Percentiles rank a stretch among this genome's conserved stretches.
Conservation (phyloP, 495 filamentous ascomycete genomes). For the Penicillium egyptiacum region DNA sequence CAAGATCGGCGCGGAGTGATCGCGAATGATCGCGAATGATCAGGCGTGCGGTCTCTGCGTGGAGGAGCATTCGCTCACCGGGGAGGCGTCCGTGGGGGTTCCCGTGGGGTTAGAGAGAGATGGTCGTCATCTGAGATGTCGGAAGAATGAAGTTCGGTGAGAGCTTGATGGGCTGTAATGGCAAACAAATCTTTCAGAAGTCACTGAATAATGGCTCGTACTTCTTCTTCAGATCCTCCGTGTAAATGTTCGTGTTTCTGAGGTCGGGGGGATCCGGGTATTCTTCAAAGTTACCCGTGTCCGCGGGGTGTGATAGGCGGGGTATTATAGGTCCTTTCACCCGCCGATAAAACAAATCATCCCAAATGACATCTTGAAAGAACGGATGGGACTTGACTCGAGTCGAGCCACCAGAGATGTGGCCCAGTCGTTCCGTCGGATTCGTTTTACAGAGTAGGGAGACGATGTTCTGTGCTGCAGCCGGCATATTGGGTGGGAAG, state of each 20-base stretch:
- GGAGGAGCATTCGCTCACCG: conserved; percentile 1
- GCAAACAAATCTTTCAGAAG: conserved; percentile 52
- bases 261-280: conserved; percentile 65
- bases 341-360: conserved; percentile 69
- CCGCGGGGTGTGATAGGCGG: conserved; percentile 72
- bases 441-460: conserved; percentile 84
- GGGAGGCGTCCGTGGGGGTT: conserved; percentile 8
- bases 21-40: conserved; percentile 1
- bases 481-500: conserved; percentile 56
- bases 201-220: conserved; percentile 79
- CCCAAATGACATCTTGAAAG: conserved; percentile 82
- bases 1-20: neutral
- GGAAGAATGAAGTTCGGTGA: conserved; percentile 12
- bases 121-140: neutral
- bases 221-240: conserved; percentile 67
- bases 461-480: conserved; percentile 81
- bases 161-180: conserved; percentile 5
- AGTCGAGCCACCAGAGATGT: conserved; percentile 79
- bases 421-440: conserved; percentile 80
- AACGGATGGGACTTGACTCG: conserved; percentile 87
- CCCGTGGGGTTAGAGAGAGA: conserved; percentile 2
- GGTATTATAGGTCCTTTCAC: conserved; percentile 84
- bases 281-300: conserved; percentile 87
- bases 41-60: neutral
- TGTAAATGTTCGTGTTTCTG: conserved; percentile 61